These are phyloP conservation scores for Penicillium sp. DNA, from an alignment of 2,329 filamentous ascomycete species.

Conservation along the genomic window DNA sequence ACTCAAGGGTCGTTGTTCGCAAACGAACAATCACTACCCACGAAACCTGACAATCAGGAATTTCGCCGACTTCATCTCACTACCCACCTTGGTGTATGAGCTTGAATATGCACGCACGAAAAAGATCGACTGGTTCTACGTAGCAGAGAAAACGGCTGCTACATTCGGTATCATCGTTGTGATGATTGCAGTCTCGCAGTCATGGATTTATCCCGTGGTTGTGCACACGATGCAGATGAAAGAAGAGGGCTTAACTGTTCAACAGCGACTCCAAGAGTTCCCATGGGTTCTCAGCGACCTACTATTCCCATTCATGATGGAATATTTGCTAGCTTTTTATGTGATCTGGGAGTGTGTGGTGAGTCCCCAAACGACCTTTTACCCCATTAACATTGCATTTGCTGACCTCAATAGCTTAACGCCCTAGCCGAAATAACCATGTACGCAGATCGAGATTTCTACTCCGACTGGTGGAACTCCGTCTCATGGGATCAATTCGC, in stretches of 20 bases:
- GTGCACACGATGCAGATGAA: conserved; percentile 68
- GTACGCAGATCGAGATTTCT: conserved; percentile 75
- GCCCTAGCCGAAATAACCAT: conserved; percentile 73
- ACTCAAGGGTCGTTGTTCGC: conserved; percentile 63
- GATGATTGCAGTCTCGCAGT: conserved; percentile 77
- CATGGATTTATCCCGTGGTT: conserved; percentile 76
- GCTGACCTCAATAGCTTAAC: conserved; percentile 54
- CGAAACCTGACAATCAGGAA: conserved; percentile 66
- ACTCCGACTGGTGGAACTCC: conserved; percentile 54
- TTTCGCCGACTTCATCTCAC: conserved; percentile 71
- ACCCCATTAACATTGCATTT: background rate
- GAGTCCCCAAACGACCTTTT: background rate
- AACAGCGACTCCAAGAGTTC: conserved; percentile 65
- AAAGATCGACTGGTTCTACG: conserved; percentile 72
- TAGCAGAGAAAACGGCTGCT: conserved; percentile 69
- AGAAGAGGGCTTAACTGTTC: conserved; percentile 58
- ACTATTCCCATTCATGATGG: conserved; percentile 76
- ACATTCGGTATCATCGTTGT: conserved; percentile 69
- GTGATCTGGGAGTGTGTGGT: conserved; percentile 74
- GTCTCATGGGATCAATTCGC: conserved; percentile 67
- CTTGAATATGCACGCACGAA: conserved; percentile 72
- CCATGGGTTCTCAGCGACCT: conserved; percentile 76
- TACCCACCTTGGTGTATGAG: conserved; percentile 79
- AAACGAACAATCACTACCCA: conserved; percentile 60
- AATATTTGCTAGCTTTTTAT: conserved; percentile 77